Base-by-base conservation (phyloP, 2,329 filamentous ascomycete species). In the Ophiostoma sp. region DNA sequence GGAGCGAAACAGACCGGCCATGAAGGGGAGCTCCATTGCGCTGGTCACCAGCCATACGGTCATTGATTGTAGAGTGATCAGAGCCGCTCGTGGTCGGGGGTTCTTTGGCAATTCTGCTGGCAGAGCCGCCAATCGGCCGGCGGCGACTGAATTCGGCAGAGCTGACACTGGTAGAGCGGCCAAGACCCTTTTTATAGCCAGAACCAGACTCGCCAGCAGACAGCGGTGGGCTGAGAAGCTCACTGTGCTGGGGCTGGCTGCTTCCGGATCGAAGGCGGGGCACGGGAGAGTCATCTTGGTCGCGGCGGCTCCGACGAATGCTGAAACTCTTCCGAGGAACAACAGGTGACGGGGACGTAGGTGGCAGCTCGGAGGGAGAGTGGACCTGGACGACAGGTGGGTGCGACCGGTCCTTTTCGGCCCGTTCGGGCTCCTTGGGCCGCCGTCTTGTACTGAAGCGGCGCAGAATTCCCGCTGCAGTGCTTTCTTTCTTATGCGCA, bases 141-240 rank as follows among this genome's bases (percentile, higher is more conserved):
- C 90, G 86, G 70, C 90, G 83, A 71, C 91, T 85, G 70, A 92
- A 87, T 71, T 96, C 93, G 41, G 89, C 92, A 1, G 92, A 95
- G 75, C 93, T 96, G 67, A 97, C 93, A 75, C 93, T 97, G 8
- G 94, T 93, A 6, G 93, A 97, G 71, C 94, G 86, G 47, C 91
- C 92, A 18, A 97, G 81, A 9, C 87, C 88, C 73, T 90, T 90
- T 64, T 85, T 87, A 67, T 84, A 84, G 62, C 85, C 84, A 27
- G 87, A 82, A 65, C 80, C 79, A 67, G 77, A 74, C 41, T 79
- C 85, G 52, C 87, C 88, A 27, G 84, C 83, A 6, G 88, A 85
- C 71, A 84, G 78, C 1, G 91, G 90, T 0, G 92, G 90, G 69
- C 89, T 89, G 12, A 96, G 84, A 14, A 96, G 83, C 70, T 94